A percentile compares a stretch with the other conserved stretches of the same genome.
phyloP scores from a whole-genome alignment of 1,139 yeast genomes.

The Candida sojae region DNA sequence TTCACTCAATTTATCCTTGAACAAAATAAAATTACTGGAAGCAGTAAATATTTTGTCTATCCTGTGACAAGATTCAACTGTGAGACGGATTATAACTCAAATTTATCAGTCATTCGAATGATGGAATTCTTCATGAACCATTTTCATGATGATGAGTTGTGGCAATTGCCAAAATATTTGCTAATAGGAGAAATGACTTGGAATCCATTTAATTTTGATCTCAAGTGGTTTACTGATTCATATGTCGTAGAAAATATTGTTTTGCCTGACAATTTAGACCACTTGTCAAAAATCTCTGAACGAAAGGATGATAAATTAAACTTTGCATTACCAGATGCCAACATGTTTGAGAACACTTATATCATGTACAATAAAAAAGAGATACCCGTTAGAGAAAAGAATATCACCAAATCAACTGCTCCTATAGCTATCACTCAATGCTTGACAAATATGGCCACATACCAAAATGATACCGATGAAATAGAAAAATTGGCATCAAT shows the following conservation, averaged over 20 bases:
- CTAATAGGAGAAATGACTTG: constrained; percentile 10
- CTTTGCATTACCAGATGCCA: no score
- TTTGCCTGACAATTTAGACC: no score
- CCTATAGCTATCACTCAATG: neutral
- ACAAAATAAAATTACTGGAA: constrained; percentile 6
- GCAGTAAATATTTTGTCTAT: constrained; percentile 10
- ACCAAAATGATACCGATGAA: constrained; percentile 12
- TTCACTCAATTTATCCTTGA: constrained; percentile 4
- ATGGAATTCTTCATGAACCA: constrained; percentile 1
- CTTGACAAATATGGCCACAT: constrained; percentile 10
- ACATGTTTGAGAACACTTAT: neutral
- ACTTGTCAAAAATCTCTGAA: neutral
- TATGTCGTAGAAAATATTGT: constrained; percentile 5
- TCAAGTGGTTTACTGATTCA: constrained; percentile 1
- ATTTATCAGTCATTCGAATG: neutral
- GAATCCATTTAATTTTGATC: constrained; percentile 11
- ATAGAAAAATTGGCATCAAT: constrained; percentile 5
- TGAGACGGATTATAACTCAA: neutral
- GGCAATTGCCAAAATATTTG: constrained; percentile 10
- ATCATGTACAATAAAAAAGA: neutral
- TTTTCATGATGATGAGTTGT: neutral
- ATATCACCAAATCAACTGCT: neutral
- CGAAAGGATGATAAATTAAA: neutral
- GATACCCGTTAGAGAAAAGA: neutral
- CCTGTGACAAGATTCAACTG: constrained; percentile 6